Percentiles rank a stretch among this genome's conserved stretches.
Conservation (phyloP, 2,329 filamentous ascomycete genomes). For the Calonectria crousiana region DNA sequence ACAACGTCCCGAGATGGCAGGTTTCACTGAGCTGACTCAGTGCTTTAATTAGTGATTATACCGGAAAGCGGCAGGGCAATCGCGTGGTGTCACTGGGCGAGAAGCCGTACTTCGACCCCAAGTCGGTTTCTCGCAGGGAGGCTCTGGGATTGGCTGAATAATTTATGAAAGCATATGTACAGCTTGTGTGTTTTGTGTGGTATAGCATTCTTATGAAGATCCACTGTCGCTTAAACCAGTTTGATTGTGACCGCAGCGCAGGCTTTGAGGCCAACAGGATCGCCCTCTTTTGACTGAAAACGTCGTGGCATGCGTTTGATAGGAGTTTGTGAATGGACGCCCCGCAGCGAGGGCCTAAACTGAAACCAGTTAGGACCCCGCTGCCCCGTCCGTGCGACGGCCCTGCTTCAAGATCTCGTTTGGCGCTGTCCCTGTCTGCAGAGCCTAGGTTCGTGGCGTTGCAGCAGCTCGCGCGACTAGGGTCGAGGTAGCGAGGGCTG, state of each 20-base stretch:
- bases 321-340: conserved; percentile 8
- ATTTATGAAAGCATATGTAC: not conserved
- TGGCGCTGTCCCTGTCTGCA: conserved; percentile 36
- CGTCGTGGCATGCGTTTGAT: conserved; percentile 5
- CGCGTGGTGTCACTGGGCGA: conserved; percentile 18
- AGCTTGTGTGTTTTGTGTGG: not conserved
- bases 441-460: conserved; percentile 37
- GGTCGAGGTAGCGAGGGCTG: conserved; percentile 5
- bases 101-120: conserved; percentile 20
- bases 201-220: not conserved
- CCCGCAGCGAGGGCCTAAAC: conserved; percentile 20
- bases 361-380: conserved; percentile 27
- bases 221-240: not conserved
- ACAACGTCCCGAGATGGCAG: conserved; percentile 29
- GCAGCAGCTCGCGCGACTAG: conserved; percentile 32
- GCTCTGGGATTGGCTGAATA: conserved; percentile 20
- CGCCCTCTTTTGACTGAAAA: conserved; percentile 2
- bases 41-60: conserved; percentile 22
- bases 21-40: conserved; percentile 7
- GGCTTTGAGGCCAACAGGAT: conserved; percentile 1
- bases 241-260: not conserved
- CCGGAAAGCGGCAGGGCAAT: conserved; percentile 26
- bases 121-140: conserved; percentile 12
- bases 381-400: conserved; percentile 42
- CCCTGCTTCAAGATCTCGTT: conserved; percentile 42